Base-by-base conservation (phyloP, 73 alveolate species). In the Paramecium sexaurelia region DNA sequence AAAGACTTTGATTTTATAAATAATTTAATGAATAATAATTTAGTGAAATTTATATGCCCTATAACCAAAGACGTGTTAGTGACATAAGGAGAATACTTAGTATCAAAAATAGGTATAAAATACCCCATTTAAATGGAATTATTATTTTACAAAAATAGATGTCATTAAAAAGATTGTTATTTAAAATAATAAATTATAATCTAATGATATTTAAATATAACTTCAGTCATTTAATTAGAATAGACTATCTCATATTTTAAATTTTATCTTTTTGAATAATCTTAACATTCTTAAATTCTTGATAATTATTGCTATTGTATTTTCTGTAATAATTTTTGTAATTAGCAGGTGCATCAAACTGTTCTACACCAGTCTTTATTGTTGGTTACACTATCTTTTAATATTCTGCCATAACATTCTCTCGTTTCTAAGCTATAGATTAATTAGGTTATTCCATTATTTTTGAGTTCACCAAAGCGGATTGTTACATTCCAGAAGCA, bases 341-440 rank as follows among this genome's bases (percentile, higher is more conserved):
- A 43, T 78, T 78, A 78, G 90, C 90, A 41, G 90, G 90, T 10
- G 73, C 55, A 43, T 78, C 90, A 78, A 78, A 78, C 19, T 78
- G 13, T 22, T 78, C 90, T 41, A 78, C 43, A 20, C 75, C 90
- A 15, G 43, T 78, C 40, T 78, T 39, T 6, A 78, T 78, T 2
- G 68, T 29, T 26, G 90, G 90, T n/a, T 78, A 9, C 5, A 24
- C 5, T 29, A 78, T 45, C 73, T 78, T 39, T 24, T 37, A 20
- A 26, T 78, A 78, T 24, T 78, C 68, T 11, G 45, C 90, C 40
- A 78, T 61, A 17, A 61, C 83, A 61, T 61, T 61, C 47, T 61
- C 43, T 13, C 43, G 2, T 33, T 73, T 3, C 35, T 27, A 13
- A 5, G 19, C 1, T 45, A 15, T 15, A 66, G 39, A 29, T 66